Conservation (phyloP, 2,329 filamentous ascomycete genomes). For the Fusarium multiceps region DNA sequence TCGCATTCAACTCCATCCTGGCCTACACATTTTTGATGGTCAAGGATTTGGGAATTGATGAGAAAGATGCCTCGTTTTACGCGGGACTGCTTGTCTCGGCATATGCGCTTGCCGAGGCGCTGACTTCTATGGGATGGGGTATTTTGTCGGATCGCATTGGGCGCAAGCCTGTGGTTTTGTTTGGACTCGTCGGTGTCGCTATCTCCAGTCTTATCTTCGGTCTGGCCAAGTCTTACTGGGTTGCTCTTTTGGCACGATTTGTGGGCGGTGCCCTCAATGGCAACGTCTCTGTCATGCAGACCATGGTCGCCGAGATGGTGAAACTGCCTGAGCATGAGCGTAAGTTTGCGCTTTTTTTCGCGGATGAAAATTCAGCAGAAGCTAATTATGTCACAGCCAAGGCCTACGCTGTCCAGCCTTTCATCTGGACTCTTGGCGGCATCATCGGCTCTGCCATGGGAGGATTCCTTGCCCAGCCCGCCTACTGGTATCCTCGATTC, state of each 20-base stretch:
- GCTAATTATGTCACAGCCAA: slow-evolving; percentile 43
- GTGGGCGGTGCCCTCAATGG: slow-evolving; percentile 91
- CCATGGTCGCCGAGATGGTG: slow-evolving; percentile 89
- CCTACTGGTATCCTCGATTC: slow-evolving; percentile 77
- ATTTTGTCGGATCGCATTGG: slow-evolving; percentile 69
- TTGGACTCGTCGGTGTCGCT: slow-evolving; percentile 81
- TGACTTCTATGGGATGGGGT: slow-evolving; percentile 76
- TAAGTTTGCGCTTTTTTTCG: slow-evolving; percentile 1
- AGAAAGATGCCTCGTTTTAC: slow-evolving; percentile 79
- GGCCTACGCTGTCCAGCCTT: slow-evolving; percentile 89
- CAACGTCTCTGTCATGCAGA: slow-evolving; percentile 89
- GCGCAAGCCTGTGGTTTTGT: slow-evolving; percentile 75
- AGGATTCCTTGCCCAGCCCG: slow-evolving; percentile 73
- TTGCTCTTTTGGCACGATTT: slow-evolving; percentile 82
- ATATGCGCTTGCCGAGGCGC: slow-evolving; percentile 88
- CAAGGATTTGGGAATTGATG: slow-evolving; percentile 77
- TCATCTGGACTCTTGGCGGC: slow-evolving; percentile 88
- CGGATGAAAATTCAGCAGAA: fast-evolving
- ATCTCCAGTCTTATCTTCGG: slow-evolving; percentile 84
- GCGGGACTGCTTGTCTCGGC: slow-evolving; percentile 87
- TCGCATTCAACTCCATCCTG: slow-evolving; percentile 89
- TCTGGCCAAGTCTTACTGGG: slow-evolving; percentile 81
- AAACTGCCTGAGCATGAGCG: slow-evolving; percentile 87
- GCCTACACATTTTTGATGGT: slow-evolving; percentile 93
- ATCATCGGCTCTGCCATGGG: slow-evolving; percentile 89